Evolutionary conservation across 345 rosid genomes (phyloP).

Genomic region (Abelmoschus esculentus): DNA sequence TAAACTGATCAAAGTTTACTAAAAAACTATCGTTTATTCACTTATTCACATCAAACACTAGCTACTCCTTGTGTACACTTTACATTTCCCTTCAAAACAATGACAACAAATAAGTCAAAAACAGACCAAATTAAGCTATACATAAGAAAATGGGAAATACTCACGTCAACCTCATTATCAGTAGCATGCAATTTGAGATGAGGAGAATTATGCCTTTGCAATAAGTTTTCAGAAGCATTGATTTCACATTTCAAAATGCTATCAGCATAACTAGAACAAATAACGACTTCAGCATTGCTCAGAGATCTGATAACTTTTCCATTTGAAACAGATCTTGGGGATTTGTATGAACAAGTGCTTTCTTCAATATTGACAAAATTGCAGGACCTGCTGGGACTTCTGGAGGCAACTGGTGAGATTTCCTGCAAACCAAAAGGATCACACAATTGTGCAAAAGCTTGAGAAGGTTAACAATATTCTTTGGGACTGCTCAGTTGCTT

Average conservation of each 20-base stretch:
- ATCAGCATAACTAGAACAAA: conserved; percentile 31
- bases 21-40: too few species aligned
- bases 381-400: conserved; percentile 29
- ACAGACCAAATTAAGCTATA: not conserved
- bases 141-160: conserved; percentile 2
- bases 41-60: not conserved
- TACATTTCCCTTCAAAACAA: not conserved
- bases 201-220: conserved; percentile 25
- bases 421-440: conserved; percentile 29
- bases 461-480: conserved; percentile 1
- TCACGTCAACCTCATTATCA: conserved; percentile 35
- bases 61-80: not conserved
- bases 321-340: conserved; percentile 33
- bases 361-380: conserved; percentile 54
- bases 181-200: conserved; percentile 34
- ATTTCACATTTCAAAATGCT: conserved; percentile 43
- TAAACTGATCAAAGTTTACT: too few species aligned
- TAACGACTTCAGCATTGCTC: conserved; percentile 27
- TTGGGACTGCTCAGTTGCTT: not conserved
- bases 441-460: conserved; percentile 1
- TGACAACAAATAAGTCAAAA: not conserved
- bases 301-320: conserved; percentile 32
- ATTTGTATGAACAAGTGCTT: conserved; percentile 53
- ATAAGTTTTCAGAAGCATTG: conserved; percentile 34
- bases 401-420: conserved; percentile 22